Evolutionary conservation across 2,329 filamentous ascomycete species (phyloP).

Genomic region (Huntiella bhutanensis): DNA sequence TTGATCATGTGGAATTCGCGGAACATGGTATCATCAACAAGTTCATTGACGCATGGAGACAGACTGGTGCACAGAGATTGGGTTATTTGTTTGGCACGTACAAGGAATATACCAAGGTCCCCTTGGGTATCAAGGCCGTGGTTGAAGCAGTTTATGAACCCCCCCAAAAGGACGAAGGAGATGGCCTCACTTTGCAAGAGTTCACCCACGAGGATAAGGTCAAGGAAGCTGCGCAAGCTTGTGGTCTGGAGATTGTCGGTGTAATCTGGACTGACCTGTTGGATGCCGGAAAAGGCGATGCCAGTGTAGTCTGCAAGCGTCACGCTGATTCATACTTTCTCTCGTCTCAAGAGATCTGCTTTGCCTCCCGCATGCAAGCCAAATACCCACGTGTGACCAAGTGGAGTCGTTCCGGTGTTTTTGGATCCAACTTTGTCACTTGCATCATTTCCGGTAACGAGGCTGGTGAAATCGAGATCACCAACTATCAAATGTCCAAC

Average conservation of each 20-base stretch:
- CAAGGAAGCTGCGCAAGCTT: conserved; percentile 60
- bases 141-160: conserved; percentile 96
- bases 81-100: conserved; percentile 87
- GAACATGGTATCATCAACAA: conserved; percentile 67
- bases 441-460: conserved; percentile 91
- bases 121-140: conserved; percentile 82
- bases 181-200: conserved; percentile 67
- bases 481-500: conserved; percentile 87
- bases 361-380: conserved; percentile 73
- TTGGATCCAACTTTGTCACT: conserved; percentile 93
- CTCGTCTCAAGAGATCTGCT: conserved; percentile 78
- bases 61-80: conserved; percentile 63
- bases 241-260: conserved; percentile 73
- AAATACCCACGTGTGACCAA: conserved; percentile 79
- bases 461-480: conserved; percentile 69
- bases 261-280: conserved; percentile 89
- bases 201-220: conserved; percentile 76
- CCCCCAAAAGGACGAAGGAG: conserved; percentile 72
- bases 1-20: conserved; percentile 94
- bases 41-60: conserved; percentile 85
- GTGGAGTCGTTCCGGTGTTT: conserved; percentile 88
- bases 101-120: conserved; percentile 78
- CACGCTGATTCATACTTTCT: conserved; percentile 92
- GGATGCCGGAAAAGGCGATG: conserved; percentile 63
- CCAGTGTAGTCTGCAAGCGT: conserved; percentile 80